Base-by-base conservation (phyloP, 164 flowering plant genomes). In the Akebia trifoliata region DNA sequence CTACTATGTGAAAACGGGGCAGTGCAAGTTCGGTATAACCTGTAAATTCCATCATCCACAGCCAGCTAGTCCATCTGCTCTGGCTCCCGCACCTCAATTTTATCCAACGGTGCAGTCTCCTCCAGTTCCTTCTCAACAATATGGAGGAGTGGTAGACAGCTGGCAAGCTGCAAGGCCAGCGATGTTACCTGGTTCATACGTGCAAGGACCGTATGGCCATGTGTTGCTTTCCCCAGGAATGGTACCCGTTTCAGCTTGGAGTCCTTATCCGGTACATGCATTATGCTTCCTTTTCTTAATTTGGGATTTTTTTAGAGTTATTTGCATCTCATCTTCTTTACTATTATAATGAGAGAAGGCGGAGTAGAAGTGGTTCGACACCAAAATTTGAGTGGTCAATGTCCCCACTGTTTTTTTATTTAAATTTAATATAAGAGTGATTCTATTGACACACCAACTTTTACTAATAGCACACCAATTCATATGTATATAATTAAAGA, bases 21-120 rank as follows among this genome's bases (percentile, higher is more conserved):
- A 79, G 34, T 90, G 99, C 75, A 94, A 86, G 73, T 94, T 94
- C 64, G 97, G 97, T 34, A 59, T 66, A 24, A 81, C 87, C 44
- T 94, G 99, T 73, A 90, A 88, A 78, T 94, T 86, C 69, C 96
- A 94, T 68, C 99, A 94, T 61, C 96, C 97, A 20, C 78, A 64
- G 59, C 85, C 87, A 48, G 67, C 82, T 56, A 78, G 74, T 18
- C 15, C 62, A 10, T 76, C 78, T 6, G 55, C 68, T 59, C 78
- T 85, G 22, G 54, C 67, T 18, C 71, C 87, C 59, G 65, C 81
- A 36, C 73, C 78, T 49, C 31, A 76, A 48, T 51, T 78, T 50
- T 90, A 79, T 70, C 79, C 84, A 6, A 25, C 71, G 32, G 65
- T 76, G 72, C 97, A 82, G 70, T 69, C 90, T 58, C 74, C 86